phyloP scores from a whole-genome alignment of 768 basidiomycete genomes.

The Lactifluus echinatus region DNA sequence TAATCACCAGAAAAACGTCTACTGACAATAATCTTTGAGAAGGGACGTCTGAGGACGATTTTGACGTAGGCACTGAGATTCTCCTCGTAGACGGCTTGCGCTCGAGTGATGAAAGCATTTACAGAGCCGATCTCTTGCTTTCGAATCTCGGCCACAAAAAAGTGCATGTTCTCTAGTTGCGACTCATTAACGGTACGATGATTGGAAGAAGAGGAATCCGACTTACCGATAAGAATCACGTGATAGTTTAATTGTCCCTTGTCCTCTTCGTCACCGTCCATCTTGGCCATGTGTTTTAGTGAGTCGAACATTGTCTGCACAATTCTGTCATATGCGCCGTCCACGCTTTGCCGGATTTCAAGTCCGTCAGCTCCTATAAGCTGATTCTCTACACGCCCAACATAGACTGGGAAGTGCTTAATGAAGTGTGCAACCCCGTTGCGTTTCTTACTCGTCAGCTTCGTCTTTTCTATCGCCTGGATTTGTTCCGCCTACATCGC shows the following conservation, averaged over 20 bases:
- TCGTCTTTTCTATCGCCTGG: slow-evolving; percentile 81
- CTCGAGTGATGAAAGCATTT: slow-evolving; percentile 54
- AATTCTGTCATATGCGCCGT: slow-evolving; percentile 80
- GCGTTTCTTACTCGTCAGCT: slow-evolving; percentile 85
- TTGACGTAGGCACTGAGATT: slow-evolving; percentile 82
- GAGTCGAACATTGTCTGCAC: slow-evolving; percentile 88
- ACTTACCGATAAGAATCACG: slow-evolving; percentile 86
- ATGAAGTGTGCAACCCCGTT: slow-evolving; percentile 89
- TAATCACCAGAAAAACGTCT: neutral
- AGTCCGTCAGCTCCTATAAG: slow-evolving; percentile 67
- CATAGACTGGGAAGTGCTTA: slow-evolving; percentile 86
- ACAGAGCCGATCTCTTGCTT: slow-evolving; percentile 60
- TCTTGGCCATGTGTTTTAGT: slow-evolving; percentile 91
- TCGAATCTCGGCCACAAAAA: slow-evolving; percentile 77
- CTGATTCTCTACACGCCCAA: slow-evolving; percentile 76
- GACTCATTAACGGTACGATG: neutral
- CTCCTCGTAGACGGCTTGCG: slow-evolving; percentile 82
- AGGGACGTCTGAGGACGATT: slow-evolving; percentile 77
- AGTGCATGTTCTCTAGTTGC: slow-evolving; percentile 86
- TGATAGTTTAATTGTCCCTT: slow-evolving; percentile 97
- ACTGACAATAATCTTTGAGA: slow-evolving; percentile 66
- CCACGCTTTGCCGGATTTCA: slow-evolving; percentile 69
- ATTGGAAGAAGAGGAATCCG: neutral
- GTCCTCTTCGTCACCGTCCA: slow-evolving; percentile 89
- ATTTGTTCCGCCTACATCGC: slow-evolving; percentile 69